Conservation (phyloP, 305 asterid species). For the Salvia sclarea region DNA sequence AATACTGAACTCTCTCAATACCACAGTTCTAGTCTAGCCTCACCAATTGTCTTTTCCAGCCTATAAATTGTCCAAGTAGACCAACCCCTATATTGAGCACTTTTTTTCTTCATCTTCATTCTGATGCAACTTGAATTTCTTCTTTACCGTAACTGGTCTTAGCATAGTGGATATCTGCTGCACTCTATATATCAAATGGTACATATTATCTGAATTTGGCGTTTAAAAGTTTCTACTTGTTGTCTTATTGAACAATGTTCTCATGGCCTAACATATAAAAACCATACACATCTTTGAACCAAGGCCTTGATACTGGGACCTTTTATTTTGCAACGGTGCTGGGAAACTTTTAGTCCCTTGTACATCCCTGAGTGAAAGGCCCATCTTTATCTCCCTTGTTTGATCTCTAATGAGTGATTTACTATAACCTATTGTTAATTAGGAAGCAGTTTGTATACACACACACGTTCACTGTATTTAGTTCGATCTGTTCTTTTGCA, state of each 20-base stretch:
- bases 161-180: not conserved
- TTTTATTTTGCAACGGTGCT: not conserved
- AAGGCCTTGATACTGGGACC: constrained; percentile 7
- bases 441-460: constrained; percentile 20
- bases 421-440: constrained; percentile 21
- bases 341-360: not conserved
- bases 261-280: not conserved
- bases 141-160: not conserved
- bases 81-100: not conserved
- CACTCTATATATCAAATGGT: not conserved
- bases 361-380: not conserved
- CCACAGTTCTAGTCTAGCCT: too few species aligned
- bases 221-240: not conserved
- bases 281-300: not conserved
- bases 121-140: constrained; percentile 1
- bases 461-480: constrained; percentile 28
- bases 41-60: not conserved
- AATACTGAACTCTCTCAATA: not conserved
- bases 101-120: not conserved
- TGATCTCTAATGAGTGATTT: not conserved
- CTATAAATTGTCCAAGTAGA: not conserved
- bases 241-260: not conserved
- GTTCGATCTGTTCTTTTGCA: constrained; percentile 47
- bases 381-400: constrained; percentile 16
- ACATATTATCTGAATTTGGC: constrained; percentile 12